Percentiles rank a stretch among this genome's conserved stretches.
phyloP scores from a whole-genome alignment of 257 asterid genomes.

The Haberlea rhodopensis region DNA sequence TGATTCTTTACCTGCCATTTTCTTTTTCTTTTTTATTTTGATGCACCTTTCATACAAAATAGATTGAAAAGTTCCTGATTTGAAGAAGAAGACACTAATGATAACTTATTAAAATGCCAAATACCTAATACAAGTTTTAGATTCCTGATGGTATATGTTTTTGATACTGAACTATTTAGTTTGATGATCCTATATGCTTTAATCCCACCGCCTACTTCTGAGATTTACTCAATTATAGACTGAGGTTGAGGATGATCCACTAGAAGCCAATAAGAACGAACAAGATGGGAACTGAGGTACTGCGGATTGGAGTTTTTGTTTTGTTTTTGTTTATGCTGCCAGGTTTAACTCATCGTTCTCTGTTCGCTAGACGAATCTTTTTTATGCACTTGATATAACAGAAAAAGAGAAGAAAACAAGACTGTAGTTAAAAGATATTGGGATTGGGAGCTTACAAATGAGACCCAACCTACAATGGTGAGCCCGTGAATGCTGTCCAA shows the following conservation, averaged over 20 bases:
- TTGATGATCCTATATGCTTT: constrained; percentile 8
- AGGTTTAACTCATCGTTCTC: neutral
- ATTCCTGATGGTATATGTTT: neutral
- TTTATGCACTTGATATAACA: constrained; percentile 34
- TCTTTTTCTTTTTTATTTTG: constrained; percentile 9
- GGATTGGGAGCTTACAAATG: constrained; percentile 91
- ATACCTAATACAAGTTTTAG: neutral
- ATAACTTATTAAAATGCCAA: neutral
- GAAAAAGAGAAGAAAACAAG: constrained; percentile 97
- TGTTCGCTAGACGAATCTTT: constrained; percentile 6
- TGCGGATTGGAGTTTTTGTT: no score
- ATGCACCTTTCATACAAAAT: no score
- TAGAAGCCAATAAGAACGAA: constrained; percentile 63
- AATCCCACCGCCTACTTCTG: constrained; percentile 16
- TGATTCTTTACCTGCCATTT: constrained; percentile 8
- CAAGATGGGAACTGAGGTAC: constrained; percentile 74
- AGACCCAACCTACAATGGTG: constrained; percentile 94
- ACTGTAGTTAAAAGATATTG: no score
- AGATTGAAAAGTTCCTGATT: no score
- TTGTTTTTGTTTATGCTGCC: neutral
- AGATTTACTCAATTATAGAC: constrained; percentile 48
- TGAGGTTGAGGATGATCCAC: constrained; percentile 86
- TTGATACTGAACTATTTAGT: neutral
- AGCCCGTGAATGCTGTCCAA: constrained; percentile 27
- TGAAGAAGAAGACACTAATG: neutral